Conservation (phyloP, 352 stramenopile genomes). For the Phytophthora constricta region DNA sequence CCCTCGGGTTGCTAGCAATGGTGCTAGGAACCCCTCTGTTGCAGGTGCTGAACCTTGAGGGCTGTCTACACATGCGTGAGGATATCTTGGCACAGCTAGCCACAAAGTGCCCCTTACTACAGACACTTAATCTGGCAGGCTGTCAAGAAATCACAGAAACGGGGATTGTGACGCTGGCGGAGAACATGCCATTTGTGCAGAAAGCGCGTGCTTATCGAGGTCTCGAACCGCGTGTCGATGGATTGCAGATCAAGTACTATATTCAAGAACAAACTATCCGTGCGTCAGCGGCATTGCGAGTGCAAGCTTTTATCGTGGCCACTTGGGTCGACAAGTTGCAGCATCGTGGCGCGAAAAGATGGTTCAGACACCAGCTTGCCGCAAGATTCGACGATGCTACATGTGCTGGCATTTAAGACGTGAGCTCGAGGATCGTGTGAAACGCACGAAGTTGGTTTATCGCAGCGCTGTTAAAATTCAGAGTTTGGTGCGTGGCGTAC, state of each 20-base stretch:
- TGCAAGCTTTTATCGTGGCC: conserved; percentile 72
- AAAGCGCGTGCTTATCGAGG: conserved; percentile 58
- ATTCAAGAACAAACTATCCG: conserved; percentile 78
- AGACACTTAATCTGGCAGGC: conserved; percentile 74
- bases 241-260: conserved; percentile 69
- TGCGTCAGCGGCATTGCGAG: conserved; percentile 69
- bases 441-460: conserved; percentile 38
- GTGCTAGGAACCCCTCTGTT: conserved; percentile 54
- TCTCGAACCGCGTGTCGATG: conserved; percentile 60
- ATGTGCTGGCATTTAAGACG: conserved; percentile 49
- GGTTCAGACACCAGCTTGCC: conserved; percentile 56
- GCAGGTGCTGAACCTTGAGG: conserved; percentile 75
- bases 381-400: conserved; percentile 61
- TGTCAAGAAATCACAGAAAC: conserved; percentile 84
- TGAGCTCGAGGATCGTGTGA: conserved; percentile 46
- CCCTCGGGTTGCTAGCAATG: conserved; percentile 56
- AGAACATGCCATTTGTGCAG: conserved; percentile 78
- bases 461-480: conserved; percentile 62
- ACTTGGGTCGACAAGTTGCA: conserved; percentile 55
- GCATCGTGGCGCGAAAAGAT: conserved; percentile 60
- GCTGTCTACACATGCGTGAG: conserved; percentile 71
- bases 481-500: conserved; percentile 53
- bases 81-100: conserved; percentile 70
- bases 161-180: conserved; percentile 65
- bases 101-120: conserved; percentile 56